phyloP scores from a whole-genome alignment of 1,139 yeast species.

The Barnettozyma hawaiiensis region DNA sequence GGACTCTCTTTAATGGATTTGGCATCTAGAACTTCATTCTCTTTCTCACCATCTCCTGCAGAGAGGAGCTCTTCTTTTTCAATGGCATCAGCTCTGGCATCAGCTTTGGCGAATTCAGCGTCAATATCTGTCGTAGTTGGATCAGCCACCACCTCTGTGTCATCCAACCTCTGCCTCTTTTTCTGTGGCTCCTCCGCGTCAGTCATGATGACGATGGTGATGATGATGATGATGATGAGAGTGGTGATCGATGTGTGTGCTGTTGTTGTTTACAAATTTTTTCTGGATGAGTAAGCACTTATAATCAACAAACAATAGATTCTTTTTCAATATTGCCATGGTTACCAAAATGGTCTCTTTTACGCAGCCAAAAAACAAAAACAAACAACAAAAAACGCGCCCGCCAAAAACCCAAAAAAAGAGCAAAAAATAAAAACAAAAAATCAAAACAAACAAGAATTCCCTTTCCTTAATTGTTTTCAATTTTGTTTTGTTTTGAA shows the following conservation, averaged over 20 bases:
- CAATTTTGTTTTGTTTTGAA: constrained; percentile 1
- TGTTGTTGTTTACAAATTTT: background rate
- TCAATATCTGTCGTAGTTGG: background rate
- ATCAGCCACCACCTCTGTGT: background rate
- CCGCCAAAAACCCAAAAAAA: too few species aligned
- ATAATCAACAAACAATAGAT: too few species aligned
- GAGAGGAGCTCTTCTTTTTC: background rate
- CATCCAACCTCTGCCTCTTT: constrained; percentile 8
- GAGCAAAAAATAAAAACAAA: background rate
- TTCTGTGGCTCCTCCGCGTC: constrained; percentile 1
- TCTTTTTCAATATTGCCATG: constrained; percentile 4
- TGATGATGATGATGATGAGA: background rate
- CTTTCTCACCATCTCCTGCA: background rate
- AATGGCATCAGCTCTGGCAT: background rate
- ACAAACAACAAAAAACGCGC: background rate
- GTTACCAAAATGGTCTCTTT: constrained; percentile 1
- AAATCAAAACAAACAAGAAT: constrained; percentile 3
- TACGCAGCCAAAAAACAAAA: background rate
- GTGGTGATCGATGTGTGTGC: background rate
- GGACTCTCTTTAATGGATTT: background rate
- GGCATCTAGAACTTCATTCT: background rate
- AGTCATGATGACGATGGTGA: background rate
- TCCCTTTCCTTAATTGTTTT: background rate
- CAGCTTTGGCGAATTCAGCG: background rate
- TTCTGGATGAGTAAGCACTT: background rate